phyloP scores from a whole-genome alignment of 345 rosid genomes.

The Viola odorata region DNA sequence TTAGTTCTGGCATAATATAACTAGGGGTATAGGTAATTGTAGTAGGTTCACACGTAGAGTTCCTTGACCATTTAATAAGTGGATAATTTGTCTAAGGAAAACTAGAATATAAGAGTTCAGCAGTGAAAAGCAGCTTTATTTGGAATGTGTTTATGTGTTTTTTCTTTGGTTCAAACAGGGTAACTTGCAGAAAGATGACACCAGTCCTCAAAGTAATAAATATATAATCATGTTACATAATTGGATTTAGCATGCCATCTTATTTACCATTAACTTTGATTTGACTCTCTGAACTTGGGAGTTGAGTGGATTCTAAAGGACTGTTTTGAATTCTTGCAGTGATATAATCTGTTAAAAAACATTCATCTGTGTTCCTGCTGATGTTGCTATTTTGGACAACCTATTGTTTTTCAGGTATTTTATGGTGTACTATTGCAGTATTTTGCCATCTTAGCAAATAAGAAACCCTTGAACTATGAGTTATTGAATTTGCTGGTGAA shows the following conservation, averaged over 20 bases:
- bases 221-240: too few relatives aligned
- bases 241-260: not conserved
- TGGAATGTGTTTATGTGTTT: too few relatives aligned
- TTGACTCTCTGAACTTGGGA: not conserved
- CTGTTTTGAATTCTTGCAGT: not conserved
- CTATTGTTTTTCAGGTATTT: slow-evolving; percentile 59
- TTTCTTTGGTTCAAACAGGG: too few relatives aligned
- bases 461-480: slow-evolving; percentile 69
- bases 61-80: too few relatives aligned
- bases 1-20: too few relatives aligned
- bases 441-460: slow-evolving; percentile 74
- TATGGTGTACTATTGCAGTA: slow-evolving; percentile 85
- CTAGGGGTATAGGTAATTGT: too few relatives aligned
- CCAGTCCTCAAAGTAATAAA: too few relatives aligned
- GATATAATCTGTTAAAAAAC: not conserved
- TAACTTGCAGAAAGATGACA: too few relatives aligned
- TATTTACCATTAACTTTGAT: not conserved
- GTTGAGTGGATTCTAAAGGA: not conserved
- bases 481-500: slow-evolving; percentile 70
- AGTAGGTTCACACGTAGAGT: too few relatives aligned
- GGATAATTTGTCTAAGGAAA: too few relatives aligned
- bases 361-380: not conserved
- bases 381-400: not conserved
- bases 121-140: too few relatives aligned
- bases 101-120: too few relatives aligned